A percentile compares a stretch with the other conserved stretches of the same genome.
These are phyloP conservation scores for Aspergillus pseudoglaucus DNA, from an alignment of 2,329 filamentous ascomycete genomes.

Conservation along the genomic window DNA sequence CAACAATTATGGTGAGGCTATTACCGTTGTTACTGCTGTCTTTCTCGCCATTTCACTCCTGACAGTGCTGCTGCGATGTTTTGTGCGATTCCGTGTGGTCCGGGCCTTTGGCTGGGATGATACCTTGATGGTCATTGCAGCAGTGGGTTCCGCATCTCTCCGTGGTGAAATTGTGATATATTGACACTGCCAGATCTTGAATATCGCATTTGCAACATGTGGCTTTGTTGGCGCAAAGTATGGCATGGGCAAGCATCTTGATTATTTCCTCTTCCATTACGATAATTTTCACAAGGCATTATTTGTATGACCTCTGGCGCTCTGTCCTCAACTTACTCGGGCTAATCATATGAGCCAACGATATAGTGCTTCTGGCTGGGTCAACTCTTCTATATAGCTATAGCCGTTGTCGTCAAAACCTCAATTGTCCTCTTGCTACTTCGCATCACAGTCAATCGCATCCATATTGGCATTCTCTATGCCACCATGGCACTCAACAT, in stretches of 20 bases:
- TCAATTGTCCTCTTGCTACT: constrained; percentile 48
- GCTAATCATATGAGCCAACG: no score
- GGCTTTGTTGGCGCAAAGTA: constrained; percentile 19
- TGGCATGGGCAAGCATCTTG: constrained; percentile 16
- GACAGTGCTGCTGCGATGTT: constrained; percentile 34
- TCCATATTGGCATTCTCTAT: constrained; percentile 44
- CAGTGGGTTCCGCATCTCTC: constrained; percentile 13
- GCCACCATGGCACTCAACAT: constrained; percentile 37
- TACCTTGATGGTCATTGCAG: constrained; percentile 23
- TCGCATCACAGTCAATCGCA: constrained; percentile 40
- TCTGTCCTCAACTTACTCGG: not conserved
- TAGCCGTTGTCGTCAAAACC: constrained; percentile 42
- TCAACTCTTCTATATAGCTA: constrained; percentile 45
- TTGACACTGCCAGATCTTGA: constrained; percentile 12
- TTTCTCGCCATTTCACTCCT: constrained; percentile 35
- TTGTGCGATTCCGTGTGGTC: constrained; percentile 38
- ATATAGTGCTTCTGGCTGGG: constrained; percentile 43
- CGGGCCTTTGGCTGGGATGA: constrained; percentile 34
- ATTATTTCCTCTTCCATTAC: constrained; percentile 13
- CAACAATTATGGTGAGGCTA: constrained; percentile 1
- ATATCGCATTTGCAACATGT: constrained; percentile 21
- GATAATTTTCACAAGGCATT: constrained; percentile 16
- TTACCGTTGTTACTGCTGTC: constrained; percentile 21
- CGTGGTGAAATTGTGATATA: not conserved
- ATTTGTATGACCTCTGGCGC: constrained; percentile 13